A percentile compares a stretch with the other conserved stretches of the same genome.
Conservation (phyloP, 1,284 basidiomycete species). For the Stereum hirsutum region DNA sequence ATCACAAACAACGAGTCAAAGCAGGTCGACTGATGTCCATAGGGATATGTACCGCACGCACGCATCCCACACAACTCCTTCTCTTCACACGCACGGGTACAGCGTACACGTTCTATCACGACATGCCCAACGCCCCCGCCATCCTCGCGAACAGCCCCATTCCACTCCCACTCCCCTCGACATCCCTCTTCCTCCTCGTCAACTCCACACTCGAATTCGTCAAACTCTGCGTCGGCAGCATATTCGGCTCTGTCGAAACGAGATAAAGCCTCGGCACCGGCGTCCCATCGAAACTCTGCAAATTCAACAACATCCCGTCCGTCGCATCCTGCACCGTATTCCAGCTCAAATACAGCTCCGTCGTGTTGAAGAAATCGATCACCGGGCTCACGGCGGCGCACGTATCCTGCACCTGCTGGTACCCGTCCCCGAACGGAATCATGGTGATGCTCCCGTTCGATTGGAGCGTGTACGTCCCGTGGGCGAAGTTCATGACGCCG, state of each 20-base stretch:
- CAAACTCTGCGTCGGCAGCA: constrained; percentile 53
- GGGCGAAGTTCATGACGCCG: constrained; percentile 79
- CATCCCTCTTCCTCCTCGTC: too few relatives aligned
- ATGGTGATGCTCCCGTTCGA: constrained; percentile 72
- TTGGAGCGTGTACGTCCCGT: constrained; percentile 64
- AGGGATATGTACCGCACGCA: too few relatives aligned
- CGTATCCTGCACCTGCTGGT: constrained; percentile 86
- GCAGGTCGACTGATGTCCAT: too few relatives aligned
- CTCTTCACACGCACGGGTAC: too few relatives aligned
- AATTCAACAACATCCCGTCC: constrained; percentile 51
- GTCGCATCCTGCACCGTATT: constrained; percentile 47
- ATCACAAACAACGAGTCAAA: too few relatives aligned
- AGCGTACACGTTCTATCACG: too few relatives aligned
- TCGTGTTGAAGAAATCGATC: constrained; percentile 72
- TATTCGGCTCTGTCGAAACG: constrained; percentile 48
- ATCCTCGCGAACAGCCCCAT: too few relatives aligned
- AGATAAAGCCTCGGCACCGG: constrained; percentile 54
- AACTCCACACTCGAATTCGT: too few relatives aligned
- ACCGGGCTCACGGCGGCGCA: constrained; percentile 82
- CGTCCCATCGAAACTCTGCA: constrained; percentile 57
- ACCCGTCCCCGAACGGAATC: constrained; percentile 72
- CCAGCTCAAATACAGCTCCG: constrained; percentile 48
- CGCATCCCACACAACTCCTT: too few relatives aligned
- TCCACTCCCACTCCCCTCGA: too few relatives aligned
- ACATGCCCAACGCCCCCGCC: too few relatives aligned